A percentile compares a stretch with the other conserved stretches of the same genome.
These are phyloP conservation scores for Raphanus hybrid DNA, from an alignment of 441 rosid species.

Conservation along the genomic window DNA sequence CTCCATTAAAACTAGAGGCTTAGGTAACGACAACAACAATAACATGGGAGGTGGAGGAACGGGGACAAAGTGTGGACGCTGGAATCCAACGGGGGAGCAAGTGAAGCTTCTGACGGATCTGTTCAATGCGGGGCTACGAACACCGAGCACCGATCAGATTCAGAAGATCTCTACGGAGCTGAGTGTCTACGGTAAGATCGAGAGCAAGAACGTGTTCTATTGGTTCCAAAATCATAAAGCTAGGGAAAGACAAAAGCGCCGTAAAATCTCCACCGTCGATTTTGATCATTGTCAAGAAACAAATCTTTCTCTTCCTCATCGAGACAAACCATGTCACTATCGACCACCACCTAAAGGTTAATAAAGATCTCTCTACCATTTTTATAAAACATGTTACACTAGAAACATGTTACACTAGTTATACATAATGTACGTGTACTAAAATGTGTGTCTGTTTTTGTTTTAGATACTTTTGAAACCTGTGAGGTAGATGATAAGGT, in stretches of 20 bases:
- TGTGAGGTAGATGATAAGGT: constrained; percentile 54
- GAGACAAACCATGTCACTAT: constrained; percentile 4
- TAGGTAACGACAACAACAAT: constrained; percentile 38
- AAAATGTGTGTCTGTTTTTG: background rate
- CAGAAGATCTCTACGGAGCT: constrained; percentile 86
- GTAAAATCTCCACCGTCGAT: constrained; percentile 63
- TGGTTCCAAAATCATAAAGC: constrained; percentile 99
- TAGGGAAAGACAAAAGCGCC: constrained; percentile 89
- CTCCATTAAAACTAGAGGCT: constrained; percentile 57
- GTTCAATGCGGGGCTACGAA: constrained; percentile 84
- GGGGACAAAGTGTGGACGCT: constrained; percentile 90
- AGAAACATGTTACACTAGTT: background rate
- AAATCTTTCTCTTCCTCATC: constrained; percentile 1
- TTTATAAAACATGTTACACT: background rate
- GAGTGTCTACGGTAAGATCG: constrained; percentile 91
- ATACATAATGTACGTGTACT: background rate
- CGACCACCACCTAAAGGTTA: constrained; percentile 31
- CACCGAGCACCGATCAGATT: constrained; percentile 96
- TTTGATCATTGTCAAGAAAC: constrained; percentile 50
- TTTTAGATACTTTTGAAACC: constrained; percentile 58
- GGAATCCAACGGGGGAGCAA: constrained; percentile 96
- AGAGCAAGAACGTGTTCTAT: constrained; percentile 91
- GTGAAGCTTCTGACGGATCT: constrained; percentile 84
- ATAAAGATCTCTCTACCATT: background rate
- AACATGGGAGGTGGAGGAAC: constrained; percentile 42